Conservation (phyloP, 1,284 basidiomycete genomes). For the Fomitopsis betulina region DNA sequence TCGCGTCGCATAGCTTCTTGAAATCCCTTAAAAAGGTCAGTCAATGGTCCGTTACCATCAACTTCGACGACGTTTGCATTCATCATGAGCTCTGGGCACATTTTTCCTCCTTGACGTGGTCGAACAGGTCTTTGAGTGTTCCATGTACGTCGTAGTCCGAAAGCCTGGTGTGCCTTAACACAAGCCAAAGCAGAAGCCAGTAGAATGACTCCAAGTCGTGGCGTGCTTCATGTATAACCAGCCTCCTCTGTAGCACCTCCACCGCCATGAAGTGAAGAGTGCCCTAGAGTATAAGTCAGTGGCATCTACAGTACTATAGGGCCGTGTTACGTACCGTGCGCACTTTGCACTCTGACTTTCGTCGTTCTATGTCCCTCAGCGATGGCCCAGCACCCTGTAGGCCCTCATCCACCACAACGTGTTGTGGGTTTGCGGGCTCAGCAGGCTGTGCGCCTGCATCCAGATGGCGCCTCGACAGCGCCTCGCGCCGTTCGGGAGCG, state of each 20-base stretch:
- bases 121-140: not conserved
- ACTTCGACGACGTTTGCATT: too few species aligned
- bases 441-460: too few species aligned
- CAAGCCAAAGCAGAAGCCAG: not conserved
- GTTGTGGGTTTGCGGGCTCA: not conserved
- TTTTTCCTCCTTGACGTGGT: not conserved
- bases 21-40: too few species aligned
- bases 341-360: not conserved
- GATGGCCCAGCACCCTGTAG: constrained; percentile 3
- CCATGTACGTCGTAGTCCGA: not conserved
- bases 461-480: too few species aligned
- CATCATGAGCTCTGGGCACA: not conserved
- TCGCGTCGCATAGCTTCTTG: too few species aligned
- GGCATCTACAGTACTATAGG: too few species aligned
- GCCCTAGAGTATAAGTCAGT: too few species aligned
- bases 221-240: not conserved
- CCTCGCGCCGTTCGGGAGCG: too few species aligned
- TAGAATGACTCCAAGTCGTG: not conserved
- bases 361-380: constrained; percentile 5
- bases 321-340: not conserved
- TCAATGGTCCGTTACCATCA: too few species aligned
- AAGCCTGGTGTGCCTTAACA: not conserved
- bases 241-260: not conserved
- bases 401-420: not conserved
- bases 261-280: not conserved